A percentile compares a stretch with the other conserved stretches of the same genome.
Conservation (phyloP, 768 basidiomycete genomes). For the Trametes elegans region DNA sequence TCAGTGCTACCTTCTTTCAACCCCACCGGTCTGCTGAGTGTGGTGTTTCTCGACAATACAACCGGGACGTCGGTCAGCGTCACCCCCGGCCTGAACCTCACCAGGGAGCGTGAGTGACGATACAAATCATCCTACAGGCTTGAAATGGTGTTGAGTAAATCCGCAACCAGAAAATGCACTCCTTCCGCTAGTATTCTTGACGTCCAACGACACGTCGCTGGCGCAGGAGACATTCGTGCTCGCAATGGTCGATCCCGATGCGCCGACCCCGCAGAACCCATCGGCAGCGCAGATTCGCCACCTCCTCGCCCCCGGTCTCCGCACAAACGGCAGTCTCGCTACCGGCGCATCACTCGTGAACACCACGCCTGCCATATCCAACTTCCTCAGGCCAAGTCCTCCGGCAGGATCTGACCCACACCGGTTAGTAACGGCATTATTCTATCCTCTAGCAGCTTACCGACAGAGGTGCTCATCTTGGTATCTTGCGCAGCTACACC, state of each 20-base stretch:
- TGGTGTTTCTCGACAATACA: constrained; percentile 17
- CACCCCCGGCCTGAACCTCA: constrained; percentile 14
- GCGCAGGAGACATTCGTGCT: constrained; percentile 27
- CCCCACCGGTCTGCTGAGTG: constrained; percentile 15
- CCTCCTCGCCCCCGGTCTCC: constrained; percentile 29
- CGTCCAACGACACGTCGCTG: constrained; percentile 2
- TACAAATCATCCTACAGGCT: no score
- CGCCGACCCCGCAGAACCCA: constrained; percentile 32
- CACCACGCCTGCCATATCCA: constrained; percentile 30
- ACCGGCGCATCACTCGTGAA: constrained; percentile 26
- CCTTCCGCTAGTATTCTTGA: constrained; percentile 13
- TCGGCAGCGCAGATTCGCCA: constrained; percentile 31
- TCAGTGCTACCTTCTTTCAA: constrained; percentile 16
- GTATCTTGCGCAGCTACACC: constrained; percentile 24
- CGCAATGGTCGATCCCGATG: constrained; percentile 34
- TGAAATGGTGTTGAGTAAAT: not conserved
- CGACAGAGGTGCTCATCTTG: not conserved
- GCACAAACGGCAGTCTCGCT: constrained; percentile 9
- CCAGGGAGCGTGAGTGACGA: constrained; percentile 21
- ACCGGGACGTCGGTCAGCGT: constrained; percentile 12
- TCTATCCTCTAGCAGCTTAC: no score
- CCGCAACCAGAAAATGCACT: constrained; percentile 10
- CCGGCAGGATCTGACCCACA: constrained; percentile 33
- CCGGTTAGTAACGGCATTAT: constrained; percentile 25
- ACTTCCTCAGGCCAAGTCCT: constrained; percentile 32